Percentiles rank a stretch among this genome's conserved stretches.
Evolutionary conservation across 176 grass and related monocot species (phyloP).

Genomic region (bread wheat (Triticum aestivum)): DNA sequence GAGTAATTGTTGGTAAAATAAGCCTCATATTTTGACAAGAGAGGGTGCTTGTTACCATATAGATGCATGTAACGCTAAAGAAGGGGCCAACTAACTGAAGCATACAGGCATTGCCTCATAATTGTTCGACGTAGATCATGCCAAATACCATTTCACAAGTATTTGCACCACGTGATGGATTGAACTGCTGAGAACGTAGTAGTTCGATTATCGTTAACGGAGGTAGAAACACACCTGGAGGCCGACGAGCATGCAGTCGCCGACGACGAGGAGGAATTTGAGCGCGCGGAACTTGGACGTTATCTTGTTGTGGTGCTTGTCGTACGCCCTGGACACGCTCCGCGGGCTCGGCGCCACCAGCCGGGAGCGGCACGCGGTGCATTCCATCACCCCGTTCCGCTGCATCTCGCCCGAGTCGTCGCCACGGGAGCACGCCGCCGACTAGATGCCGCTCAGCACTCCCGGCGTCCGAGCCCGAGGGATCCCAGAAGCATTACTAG

Average conservation of each 20-base stretch:
- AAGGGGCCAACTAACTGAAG: no score
- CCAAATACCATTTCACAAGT: not conserved
- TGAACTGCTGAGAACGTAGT: not conserved
- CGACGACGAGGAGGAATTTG: constrained; percentile 77
- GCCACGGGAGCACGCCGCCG: constrained; percentile 10
- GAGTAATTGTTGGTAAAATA: not conserved
- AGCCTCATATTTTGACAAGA: not conserved
- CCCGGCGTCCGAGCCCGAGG: constrained; percentile 8
- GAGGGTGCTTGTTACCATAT: not conserved
- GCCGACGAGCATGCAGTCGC: constrained; percentile 83
- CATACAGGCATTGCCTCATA: not conserved
- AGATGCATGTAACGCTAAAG: not conserved
- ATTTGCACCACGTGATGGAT: not conserved
- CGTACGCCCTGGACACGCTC: constrained; percentile 82
- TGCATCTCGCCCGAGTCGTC: constrained; percentile 45
- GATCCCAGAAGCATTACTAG: constrained; percentile 39
- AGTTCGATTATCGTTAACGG: not conserved
- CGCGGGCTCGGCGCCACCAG: constrained; percentile 74
- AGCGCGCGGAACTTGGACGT: constrained; percentile 71
- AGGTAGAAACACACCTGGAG: constrained; percentile 56
- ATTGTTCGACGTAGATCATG: not conserved
- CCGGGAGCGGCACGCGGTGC: constrained; percentile 71
- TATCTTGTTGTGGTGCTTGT: constrained; percentile 86
- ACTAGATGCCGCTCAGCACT: constrained; percentile 23
- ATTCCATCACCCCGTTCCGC: constrained; percentile 81